Evolutionary conservation across 257 asterid species (phyloP).

Genomic region (Asclepias syriaca): DNA sequence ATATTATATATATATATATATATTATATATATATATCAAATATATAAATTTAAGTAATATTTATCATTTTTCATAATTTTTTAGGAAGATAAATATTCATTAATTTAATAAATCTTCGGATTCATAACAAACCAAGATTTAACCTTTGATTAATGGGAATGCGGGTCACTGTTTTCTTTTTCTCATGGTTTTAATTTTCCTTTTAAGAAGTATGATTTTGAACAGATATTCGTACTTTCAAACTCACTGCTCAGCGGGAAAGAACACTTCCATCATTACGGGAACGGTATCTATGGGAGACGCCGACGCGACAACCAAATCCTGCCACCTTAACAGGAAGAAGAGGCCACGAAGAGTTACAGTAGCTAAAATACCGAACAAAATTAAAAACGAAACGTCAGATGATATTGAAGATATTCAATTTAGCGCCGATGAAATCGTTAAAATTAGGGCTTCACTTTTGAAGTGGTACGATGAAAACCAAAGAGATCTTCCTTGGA

Average conservation of each 20-base stretch:
- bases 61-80: no score
- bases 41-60: no score
- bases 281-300: constrained; percentile 21
- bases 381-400: constrained; percentile 13
- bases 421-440: constrained; percentile 47
- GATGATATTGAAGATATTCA: constrained; percentile 70
- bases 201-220: not conserved
- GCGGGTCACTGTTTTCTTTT: no score
- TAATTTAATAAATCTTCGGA: no score
- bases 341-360: constrained; percentile 28
- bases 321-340: constrained; percentile 8
- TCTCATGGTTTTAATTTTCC: not conserved
- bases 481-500: constrained; percentile 89
- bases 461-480: constrained; percentile 73
- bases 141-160: no score
- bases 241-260: constrained; percentile 48
- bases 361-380: constrained; percentile 8
- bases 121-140: no score
- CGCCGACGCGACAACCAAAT: not conserved
- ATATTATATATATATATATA: no score
- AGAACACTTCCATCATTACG: constrained; percentile 19
- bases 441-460: constrained; percentile 64
- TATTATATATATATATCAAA: no score
- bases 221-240: constrained; percentile 21
- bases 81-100: no score